These are phyloP conservation scores for Hypoxylon subgilvum DNA, from an alignment of 495 filamentous ascomycete species.

Conservation along the genomic window DNA sequence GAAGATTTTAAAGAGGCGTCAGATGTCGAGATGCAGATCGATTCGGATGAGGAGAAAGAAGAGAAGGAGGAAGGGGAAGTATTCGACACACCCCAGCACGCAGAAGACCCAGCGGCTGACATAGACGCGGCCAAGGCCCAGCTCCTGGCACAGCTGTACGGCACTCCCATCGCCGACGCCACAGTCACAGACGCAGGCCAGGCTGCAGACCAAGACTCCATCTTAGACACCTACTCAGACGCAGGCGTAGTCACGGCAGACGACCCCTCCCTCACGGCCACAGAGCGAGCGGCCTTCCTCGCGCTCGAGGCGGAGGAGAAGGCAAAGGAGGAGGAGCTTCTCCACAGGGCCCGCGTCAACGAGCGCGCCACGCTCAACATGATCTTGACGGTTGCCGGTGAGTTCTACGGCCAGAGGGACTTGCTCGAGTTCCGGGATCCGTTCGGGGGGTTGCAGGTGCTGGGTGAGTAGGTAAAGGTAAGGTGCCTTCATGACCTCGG, in stretches of 20 bases:
- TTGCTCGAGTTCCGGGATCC: slow-evolving; percentile 73
- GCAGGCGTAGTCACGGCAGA: not conserved
- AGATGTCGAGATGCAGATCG: slow-evolving; percentile 50
- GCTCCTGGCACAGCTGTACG: slow-evolving; percentile 59
- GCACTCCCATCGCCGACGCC: slow-evolving; percentile 14
- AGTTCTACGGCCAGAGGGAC: slow-evolving; percentile 90
- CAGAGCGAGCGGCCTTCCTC: slow-evolving; percentile 30
- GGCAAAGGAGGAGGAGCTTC: slow-evolving; percentile 10
- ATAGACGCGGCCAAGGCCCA: slow-evolving; percentile 66
- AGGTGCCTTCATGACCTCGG: not conserved
- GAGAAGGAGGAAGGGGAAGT: slow-evolving; percentile 50
- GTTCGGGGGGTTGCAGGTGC: slow-evolving; percentile 45
- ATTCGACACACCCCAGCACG: slow-evolving; percentile 41
- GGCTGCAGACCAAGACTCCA: not conserved
- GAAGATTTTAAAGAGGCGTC: slow-evolving; percentile 32
- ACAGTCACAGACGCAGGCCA: slow-evolving; percentile 8
- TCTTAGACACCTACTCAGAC: slow-evolving; percentile 2
- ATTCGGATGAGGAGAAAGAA: slow-evolving; percentile 28
- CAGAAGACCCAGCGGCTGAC: slow-evolving; percentile 45
- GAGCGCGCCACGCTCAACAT: slow-evolving; percentile 76
- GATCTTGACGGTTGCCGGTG: slow-evolving; percentile 87
- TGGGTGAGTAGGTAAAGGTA: slow-evolving; percentile 24
- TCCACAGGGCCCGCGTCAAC: slow-evolving; percentile 45
- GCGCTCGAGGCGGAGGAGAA: slow-evolving; percentile 31
- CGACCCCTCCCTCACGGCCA: slow-evolving; percentile 15